Evolutionary conservation across 495 filamentous ascomycete genomes (phyloP).

Genomic region (Annulohypoxylon nitens): DNA sequence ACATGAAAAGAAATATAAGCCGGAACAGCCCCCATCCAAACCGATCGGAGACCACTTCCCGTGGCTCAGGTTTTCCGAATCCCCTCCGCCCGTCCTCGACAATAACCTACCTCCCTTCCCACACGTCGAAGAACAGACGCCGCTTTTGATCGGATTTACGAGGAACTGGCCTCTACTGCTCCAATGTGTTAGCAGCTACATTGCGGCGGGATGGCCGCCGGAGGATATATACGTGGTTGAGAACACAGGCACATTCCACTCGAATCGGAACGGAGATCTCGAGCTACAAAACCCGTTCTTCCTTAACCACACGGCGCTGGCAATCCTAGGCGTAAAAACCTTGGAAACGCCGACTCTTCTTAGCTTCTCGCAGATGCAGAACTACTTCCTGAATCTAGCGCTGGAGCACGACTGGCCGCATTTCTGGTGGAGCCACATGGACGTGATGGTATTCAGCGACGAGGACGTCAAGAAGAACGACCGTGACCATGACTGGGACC

Average conservation of each 20-base stretch:
- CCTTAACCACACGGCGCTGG: conserved; percentile 67
- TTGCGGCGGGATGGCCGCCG: conserved; percentile 72
- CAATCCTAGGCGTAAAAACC: conserved; percentile 67
- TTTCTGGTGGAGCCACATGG: conserved; percentile 74
- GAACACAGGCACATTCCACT: conserved; percentile 71
- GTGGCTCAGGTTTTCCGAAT: conserved; percentile 39
- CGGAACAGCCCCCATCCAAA: conserved; percentile 34
- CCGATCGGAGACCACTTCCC: conserved; percentile 51
- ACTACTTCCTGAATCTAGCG: conserved; percentile 65
- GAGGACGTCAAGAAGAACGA: conserved; percentile 59
- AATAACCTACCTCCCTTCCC: conserved; percentile 55
- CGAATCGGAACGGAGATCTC: conserved; percentile 62
- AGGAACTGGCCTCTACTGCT: conserved; percentile 69
- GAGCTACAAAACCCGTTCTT: conserved; percentile 73
- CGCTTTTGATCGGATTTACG: conserved; percentile 71
- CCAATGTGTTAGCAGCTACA: conserved; percentile 69
- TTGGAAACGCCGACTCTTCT: conserved; percentile 69
- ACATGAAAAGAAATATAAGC: conserved; percentile 50
- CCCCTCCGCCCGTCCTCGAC: conserved; percentile 47
- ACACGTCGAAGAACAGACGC: conserved; percentile 60
- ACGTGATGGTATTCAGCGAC: conserved; percentile 65
- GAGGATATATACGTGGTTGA: conserved; percentile 71
- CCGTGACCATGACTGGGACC: conserved; percentile 54
- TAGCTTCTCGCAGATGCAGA: conserved; percentile 73
- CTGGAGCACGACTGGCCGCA: conserved; percentile 63